Evolutionary conservation across 495 filamentous ascomycete genomes (phyloP), one percentile per base, ranked within the genome.

Genomic region (Xanthoparmelia taractica): DNA sequence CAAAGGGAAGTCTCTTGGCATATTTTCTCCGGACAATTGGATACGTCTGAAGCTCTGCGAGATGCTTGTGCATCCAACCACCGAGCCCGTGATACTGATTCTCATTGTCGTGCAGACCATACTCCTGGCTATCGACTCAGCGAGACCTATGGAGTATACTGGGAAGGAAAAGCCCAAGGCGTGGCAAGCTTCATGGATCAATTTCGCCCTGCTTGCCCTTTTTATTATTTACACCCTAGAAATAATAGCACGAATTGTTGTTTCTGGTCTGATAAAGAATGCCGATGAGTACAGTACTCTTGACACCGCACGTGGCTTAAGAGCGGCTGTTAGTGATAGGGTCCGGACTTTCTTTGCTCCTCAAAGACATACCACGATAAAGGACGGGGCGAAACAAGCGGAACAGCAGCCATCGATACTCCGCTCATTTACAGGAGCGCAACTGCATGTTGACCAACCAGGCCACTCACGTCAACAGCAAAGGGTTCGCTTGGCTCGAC

Each of bases 161-260:
- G 25, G 4, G 12, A 67, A 83, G n/a, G 73, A 76, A 5, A 68
- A 79, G 31, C 74, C 78, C 12, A 66, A 68, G 36, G 57, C 58
- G 20, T 97, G 91, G 91, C 86, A 89, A 17, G 75, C 77, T 13
- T 79, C 77, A 34, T 75, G 78, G 63, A 88, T 93, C 59, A 91
- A 97, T 71, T 95, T 82, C 75, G 84, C 85, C 23, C 79, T 97
- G 18, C 81, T 97, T 58, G 85, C 73, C 4, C 85, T 97, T 13
- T 99, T 99, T 71, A 76, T 88, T 59, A 85, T 99, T 64, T 99
- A 97, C 71, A 96, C 94, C 8, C 72, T 95, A 23, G 94, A 99
- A 71, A 82, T 94, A 34, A 73, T 84, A 54, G 86, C 88, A 59
- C 85, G 90, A 63, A 85, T 90, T 43, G 85, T 97, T 63, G 94